phyloP scores from a whole-genome alignment of 1,139 yeast species.

The Geotrichum fermentans region DNA sequence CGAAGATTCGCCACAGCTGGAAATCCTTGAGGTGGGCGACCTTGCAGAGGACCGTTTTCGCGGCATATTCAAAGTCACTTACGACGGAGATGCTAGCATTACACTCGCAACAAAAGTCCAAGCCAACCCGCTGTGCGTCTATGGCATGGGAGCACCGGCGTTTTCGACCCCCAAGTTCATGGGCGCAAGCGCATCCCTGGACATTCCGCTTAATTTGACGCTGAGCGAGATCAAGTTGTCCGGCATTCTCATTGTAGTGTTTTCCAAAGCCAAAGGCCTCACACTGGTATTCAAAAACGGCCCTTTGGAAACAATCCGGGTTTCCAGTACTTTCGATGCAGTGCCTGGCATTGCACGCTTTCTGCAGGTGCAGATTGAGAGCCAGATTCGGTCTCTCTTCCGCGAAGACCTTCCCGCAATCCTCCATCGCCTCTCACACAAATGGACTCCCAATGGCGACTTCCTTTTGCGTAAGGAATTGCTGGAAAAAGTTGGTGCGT shows the following conservation, averaged over 20 bases:
- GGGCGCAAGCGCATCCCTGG: conserved; percentile 62
- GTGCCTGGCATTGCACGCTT: conserved; percentile 81
- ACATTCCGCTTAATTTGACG: conserved; percentile 72
- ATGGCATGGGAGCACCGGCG: conserved; percentile 43
- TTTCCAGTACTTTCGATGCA: conserved; percentile 78
- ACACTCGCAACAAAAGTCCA: conserved; percentile 79
- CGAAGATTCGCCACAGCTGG: conserved; percentile 68
- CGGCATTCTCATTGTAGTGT: conserved; percentile 81
- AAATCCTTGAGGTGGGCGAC: conserved; percentile 82
- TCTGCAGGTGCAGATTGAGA: conserved; percentile 75
- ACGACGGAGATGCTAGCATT: conserved; percentile 73
- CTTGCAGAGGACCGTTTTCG: conserved; percentile 73
- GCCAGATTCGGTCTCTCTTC: conserved; percentile 71
- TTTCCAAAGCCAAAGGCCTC: conserved; percentile 73
- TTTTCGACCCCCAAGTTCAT: conserved; percentile 66
- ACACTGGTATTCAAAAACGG: conserved; percentile 85
- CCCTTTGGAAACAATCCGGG: conserved; percentile 77
- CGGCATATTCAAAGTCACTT: conserved; percentile 78
- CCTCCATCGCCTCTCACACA: conserved; percentile 67
- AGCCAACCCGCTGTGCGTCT: conserved; percentile 75
- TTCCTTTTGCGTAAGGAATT: conserved; percentile 22
- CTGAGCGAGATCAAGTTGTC: conserved; percentile 67
- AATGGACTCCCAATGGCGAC: conserved; percentile 53
- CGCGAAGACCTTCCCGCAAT: conserved; percentile 81
- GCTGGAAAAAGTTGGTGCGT: background rate